These are phyloP conservation scores for Amanita pseudoporphyria DNA, from an alignment of 768 basidiomycete genomes.

Conservation along the genomic window DNA sequence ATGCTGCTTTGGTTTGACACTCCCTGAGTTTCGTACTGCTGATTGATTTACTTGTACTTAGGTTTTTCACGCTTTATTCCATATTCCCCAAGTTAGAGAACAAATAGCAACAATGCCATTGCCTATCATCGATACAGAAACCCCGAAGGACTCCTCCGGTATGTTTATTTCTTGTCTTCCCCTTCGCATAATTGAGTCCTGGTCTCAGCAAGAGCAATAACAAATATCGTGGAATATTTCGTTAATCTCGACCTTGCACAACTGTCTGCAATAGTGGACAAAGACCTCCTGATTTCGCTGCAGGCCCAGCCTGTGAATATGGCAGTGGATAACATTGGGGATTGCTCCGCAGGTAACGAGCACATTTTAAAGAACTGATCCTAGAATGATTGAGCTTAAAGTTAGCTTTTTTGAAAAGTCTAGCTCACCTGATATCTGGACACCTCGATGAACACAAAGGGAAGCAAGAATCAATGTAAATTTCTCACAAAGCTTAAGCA, in stretches of 20 bases:
- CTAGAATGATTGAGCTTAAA: not conserved
- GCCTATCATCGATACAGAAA: conserved; percentile 17
- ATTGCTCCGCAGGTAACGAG: conserved; percentile 29
- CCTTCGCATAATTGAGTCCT: not conserved
- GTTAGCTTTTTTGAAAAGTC: conserved; percentile 1
- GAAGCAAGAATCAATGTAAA: conserved; percentile 26
- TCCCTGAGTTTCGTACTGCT: no score
- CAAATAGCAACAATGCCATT: conserved; percentile 23
- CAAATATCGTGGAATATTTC: conserved; percentile 56
- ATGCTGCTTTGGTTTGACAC: conserved; percentile 37
- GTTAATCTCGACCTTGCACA: conserved; percentile 61
- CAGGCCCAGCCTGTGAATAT: conserved; percentile 27
- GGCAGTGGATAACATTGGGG: conserved; percentile 21
- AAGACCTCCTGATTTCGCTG: conserved; percentile 38
- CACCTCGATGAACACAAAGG: conserved; percentile 28
- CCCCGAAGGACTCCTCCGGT: conserved; percentile 21
- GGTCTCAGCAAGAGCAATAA: conserved; percentile 35
- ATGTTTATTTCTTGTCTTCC: not conserved
- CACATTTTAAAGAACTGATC: not conserved
- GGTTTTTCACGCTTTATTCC: conserved; percentile 53
- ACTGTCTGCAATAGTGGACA: conserved; percentile 45
- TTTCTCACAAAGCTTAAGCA: not conserved
- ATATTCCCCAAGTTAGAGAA: conserved; percentile 61
- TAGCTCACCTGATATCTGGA: conserved; percentile 26
- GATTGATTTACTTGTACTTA: conserved; percentile 10